Base-by-base conservation (phyloP, 768 basidiomycete genomes). In the Naganishia kalamii region DNA sequence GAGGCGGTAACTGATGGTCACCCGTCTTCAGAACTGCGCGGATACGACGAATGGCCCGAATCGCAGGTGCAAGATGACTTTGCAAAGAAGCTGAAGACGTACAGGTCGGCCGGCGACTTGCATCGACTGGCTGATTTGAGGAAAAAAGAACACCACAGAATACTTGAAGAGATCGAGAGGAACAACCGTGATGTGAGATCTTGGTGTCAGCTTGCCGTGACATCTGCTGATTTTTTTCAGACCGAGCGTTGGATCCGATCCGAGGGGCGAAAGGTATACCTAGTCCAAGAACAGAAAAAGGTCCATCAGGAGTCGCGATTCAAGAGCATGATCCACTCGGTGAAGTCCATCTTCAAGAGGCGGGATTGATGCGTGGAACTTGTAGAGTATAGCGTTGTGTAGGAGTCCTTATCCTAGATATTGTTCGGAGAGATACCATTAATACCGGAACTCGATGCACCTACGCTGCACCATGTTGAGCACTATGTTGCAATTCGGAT, bases 61-160 rank as follows among this genome's bases (percentile, higher is more conserved):
- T 37, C 54, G n/a, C 33, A 25, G 21, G 23, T 23, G 23, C n/a
- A 57, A n/a, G 35, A 23, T 21, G 33, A 57, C 13, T 57, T 57
- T 27, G 54, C 54, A 25, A 61, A 61, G 25, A 44, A 48, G 46
- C 44, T 65, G 23, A 59, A 50, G 44, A 59, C 64, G 12, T 54
- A 65, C 33, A 52, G 57, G 10, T 65, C 64, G 11, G 60, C 64
- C 4, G 64, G 64, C 3, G 64, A 65, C 64, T 41, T 65, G 44
- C 54, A 65, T 35, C 30, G 52, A 17, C 10, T 65, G 40, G 54
- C 21, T 43, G 27, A 59, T n/a, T 15, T 13, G 19, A 11, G 23
- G 13, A 27, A 59, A 4, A 30, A 65, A 17, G 43, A 51, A 23
- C 44, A 59, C 32, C 44, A 49, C 13, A 33, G 21, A n/a, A 30